phyloP scores from a whole-genome alignment of 164 flowering plant species.

The Umbellularia californica region DNA sequence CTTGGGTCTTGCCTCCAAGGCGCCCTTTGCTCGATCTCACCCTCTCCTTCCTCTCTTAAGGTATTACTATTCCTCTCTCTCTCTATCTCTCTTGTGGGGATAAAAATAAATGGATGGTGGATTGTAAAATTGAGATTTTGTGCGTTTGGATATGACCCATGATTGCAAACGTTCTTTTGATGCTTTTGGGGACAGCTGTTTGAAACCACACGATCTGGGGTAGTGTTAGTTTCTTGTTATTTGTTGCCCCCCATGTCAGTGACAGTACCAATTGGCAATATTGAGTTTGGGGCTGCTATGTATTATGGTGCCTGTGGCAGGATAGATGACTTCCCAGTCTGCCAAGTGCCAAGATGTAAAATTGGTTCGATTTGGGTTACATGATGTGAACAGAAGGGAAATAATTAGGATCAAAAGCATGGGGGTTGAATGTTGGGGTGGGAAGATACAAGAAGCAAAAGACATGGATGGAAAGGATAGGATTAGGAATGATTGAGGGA shows the following conservation, averaged over 20 bases:
- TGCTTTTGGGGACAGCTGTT: neutral
- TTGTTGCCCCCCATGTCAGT: too few relatives aligned
- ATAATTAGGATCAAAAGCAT: neutral
- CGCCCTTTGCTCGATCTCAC: conserved; percentile 4
- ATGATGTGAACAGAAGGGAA: neutral
- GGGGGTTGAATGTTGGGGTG: neutral
- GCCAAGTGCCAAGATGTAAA: neutral
- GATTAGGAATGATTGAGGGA: neutral
- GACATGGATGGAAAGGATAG: neutral
- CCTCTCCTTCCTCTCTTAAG: neutral
- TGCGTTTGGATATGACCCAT: neutral
- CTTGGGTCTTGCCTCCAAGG: conserved; percentile 3
- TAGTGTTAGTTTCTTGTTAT: too few relatives aligned
- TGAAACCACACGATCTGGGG: too few relatives aligned
- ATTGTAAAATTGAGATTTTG: too few relatives aligned
- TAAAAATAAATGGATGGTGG: too few relatives aligned
- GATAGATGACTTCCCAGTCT: neutral
- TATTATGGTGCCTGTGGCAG: too few relatives aligned
- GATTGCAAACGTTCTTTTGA: too few relatives aligned
- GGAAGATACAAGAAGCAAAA: neutral
- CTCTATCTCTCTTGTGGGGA: neutral
- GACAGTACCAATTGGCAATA: too few relatives aligned
- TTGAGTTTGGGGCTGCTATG: too few relatives aligned
- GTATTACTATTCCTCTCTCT: neutral
- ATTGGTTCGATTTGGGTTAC: too few relatives aligned